Evolutionary conservation across 371 early-diverging fungal species (phyloP).

Genomic region (Thermomucor indicae-seudaticae): DNA sequence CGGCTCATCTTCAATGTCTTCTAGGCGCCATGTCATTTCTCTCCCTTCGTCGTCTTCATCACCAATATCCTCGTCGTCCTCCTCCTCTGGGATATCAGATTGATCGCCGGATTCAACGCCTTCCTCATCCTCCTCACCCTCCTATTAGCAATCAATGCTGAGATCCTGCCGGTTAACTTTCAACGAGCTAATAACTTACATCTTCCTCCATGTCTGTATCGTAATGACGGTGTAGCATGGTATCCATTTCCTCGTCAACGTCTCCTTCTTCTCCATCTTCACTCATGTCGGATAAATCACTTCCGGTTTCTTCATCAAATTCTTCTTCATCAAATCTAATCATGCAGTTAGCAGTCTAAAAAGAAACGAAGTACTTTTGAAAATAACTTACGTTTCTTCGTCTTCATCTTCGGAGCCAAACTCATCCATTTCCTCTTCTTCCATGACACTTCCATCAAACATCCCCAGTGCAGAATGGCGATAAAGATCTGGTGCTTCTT

Average conservation of each 20-base stretch:
- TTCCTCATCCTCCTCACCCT: slow-evolving; percentile 35
- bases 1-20: slow-evolving; percentile 53
- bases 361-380: neutral
- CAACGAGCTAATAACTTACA: slow-evolving; percentile 9
- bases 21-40: slow-evolving; percentile 49
- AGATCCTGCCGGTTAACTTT: neutral
- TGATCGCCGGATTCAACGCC: slow-evolving; percentile 41
- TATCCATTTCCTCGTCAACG: slow-evolving; percentile 56
- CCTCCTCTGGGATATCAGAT: slow-evolving; percentile 44
- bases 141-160: slow-evolving; percentile 5
- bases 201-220: slow-evolving; percentile 51
- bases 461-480: slow-evolving; percentile 91
- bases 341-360: neutral
- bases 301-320: slow-evolving; percentile 67
- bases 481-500: slow-evolving; percentile 76
- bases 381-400: slow-evolving; percentile 54
- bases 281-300: slow-evolving; percentile 66
- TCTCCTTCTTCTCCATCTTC: slow-evolving; percentile 61
- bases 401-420: slow-evolving; percentile 53
- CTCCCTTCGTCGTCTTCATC: slow-evolving; percentile 44
- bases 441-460: slow-evolving; percentile 65
- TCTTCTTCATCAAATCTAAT: slow-evolving; percentile 55
- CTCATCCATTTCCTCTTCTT: slow-evolving; percentile 65
- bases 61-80: slow-evolving; percentile 48
- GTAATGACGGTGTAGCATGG: slow-evolving; percentile 60